A percentile compares a stretch with the other conserved stretches of the same genome.
Evolutionary conservation across 495 filamentous ascomycete genomes (phyloP).

Genomic region (Xylaria curta): DNA sequence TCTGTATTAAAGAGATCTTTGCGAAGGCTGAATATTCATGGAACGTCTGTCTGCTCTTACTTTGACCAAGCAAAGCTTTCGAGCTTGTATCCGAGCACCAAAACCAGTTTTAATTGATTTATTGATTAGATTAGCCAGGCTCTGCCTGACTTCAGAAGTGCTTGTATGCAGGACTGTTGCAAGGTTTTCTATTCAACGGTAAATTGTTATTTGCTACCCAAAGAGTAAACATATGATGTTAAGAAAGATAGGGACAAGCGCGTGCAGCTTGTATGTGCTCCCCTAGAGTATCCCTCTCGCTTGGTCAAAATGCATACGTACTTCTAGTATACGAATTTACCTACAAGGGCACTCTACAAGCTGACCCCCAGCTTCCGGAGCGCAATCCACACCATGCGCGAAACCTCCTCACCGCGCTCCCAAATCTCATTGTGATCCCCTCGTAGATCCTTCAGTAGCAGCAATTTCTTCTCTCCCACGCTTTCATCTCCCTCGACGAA

Average conservation of each 20-base stretch:
- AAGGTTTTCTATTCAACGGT: too few species aligned
- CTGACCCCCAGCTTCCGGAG: conserved; percentile 15
- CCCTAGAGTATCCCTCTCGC: background rate
- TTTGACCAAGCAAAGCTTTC: too few species aligned
- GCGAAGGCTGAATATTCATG: too few species aligned
- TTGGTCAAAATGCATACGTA: background rate
- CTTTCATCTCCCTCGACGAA: conserved; percentile 33
- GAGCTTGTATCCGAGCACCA: too few species aligned
- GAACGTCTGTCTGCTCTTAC: too few species aligned
- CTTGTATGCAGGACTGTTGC: too few species aligned
- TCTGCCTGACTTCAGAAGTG: too few species aligned
- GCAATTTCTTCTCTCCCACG: conserved; percentile 41
- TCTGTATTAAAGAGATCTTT: too few species aligned
- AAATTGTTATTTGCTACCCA: too few species aligned
- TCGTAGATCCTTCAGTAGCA: conserved; percentile 51
- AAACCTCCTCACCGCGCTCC: conserved; percentile 34
- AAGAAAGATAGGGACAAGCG: background rate
- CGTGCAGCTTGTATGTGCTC: background rate
- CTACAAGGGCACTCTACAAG: conserved; percentile 8
- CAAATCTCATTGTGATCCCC: conserved; percentile 67
- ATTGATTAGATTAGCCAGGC: too few species aligned
- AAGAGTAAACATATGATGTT: too few species aligned
- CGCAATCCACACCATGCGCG: conserved; percentile 30
- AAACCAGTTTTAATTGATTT: too few species aligned
- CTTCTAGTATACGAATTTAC: background rate